phyloP scores from a whole-genome alignment of 192 early-diverging fungal genomes.

The Paraglomus occultum region DNA sequence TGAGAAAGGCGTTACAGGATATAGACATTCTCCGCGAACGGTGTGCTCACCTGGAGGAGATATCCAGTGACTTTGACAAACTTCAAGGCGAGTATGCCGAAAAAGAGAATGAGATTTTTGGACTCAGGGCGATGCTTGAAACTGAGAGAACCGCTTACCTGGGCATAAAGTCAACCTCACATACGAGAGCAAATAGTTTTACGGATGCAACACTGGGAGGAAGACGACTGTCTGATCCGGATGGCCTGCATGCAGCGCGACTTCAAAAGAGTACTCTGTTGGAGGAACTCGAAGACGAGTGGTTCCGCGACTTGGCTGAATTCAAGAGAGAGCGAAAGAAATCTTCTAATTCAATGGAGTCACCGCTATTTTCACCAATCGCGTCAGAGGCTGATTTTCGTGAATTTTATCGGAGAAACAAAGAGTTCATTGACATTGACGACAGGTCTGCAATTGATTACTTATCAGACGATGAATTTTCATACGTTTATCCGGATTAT shows the following conservation, averaged over 20 bases:
- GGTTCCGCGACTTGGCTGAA: constrained; percentile 39
- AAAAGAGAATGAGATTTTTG: constrained; percentile 36
- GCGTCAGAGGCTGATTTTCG: constrained; percentile 5
- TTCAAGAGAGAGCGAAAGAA: constrained; percentile 27
- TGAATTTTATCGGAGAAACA: not conserved
- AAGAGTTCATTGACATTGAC: not conserved
- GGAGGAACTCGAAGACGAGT: constrained; percentile 52
- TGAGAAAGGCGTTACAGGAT: constrained; percentile 31
- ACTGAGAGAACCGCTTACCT: constrained; percentile 34
- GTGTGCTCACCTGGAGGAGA: constrained; percentile 34
- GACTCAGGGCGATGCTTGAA: constrained; percentile 37
- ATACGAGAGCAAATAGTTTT: not conserved
- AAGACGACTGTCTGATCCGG: constrained; percentile 21
- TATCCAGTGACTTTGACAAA: constrained; percentile 32
- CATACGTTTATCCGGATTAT: constrained; percentile 4
- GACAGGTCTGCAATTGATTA: constrained; percentile 15
- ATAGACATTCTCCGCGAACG: constrained; percentile 34
- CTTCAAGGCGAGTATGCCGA: constrained; percentile 35
- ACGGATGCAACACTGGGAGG: not conserved
- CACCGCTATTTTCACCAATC: constrained; percentile 1
- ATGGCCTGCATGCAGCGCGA: not conserved
- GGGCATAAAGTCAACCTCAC: not conserved
- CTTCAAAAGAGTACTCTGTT: constrained; percentile 38
- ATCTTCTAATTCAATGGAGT: not conserved
- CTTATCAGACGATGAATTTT: constrained; percentile 31